These are phyloP conservation scores for Barbatosphaeria neglecta DNA, from an alignment of 495 filamentous ascomycete genomes.

Conservation along the genomic window DNA sequence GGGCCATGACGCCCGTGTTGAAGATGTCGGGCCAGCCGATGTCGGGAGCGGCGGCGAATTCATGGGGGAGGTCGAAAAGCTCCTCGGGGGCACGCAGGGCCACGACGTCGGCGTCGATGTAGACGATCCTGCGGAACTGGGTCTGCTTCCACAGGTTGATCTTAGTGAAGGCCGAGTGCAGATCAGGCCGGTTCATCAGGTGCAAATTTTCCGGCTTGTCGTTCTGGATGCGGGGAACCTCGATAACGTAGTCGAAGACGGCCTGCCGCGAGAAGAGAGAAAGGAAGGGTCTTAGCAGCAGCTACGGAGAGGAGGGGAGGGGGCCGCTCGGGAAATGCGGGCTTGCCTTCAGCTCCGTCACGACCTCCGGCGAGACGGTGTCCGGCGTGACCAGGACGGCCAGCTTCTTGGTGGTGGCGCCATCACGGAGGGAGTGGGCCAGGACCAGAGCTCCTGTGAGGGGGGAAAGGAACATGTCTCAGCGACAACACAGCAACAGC, in stretches of 20 bases:
- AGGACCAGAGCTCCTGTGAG: conserved; percentile 75
- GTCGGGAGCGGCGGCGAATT: conserved; percentile 87
- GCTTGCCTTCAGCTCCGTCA: conserved; percentile 61
- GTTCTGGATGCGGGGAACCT: conserved; percentile 68
- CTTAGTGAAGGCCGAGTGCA: conserved; percentile 90
- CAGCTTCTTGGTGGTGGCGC: conserved; percentile 74
- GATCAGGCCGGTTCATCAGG: conserved; percentile 83
- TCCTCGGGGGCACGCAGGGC: conserved; percentile 83
- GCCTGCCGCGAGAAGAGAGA: conserved; percentile 48
- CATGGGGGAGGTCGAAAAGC: conserved; percentile 62
- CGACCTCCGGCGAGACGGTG: conserved; percentile 54
- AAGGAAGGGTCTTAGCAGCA: no score
- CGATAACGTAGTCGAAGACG: conserved; percentile 80
- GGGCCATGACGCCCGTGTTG: conserved; percentile 90
- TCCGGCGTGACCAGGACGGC: conserved; percentile 74
- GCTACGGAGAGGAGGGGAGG: not conserved
- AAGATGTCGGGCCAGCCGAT: conserved; percentile 98
- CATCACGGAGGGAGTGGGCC: conserved; percentile 89
- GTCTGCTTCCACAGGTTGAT: conserved; percentile 87
- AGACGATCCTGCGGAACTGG: conserved; percentile 83
- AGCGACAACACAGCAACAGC: conserved; percentile 17
- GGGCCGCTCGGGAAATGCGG: conserved; percentile 4
- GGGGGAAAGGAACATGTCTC: conserved; percentile 1
- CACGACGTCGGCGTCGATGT: conserved; percentile 85
- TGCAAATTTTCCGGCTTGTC: conserved; percentile 68